Percentiles rank a stretch among this genome's conserved stretches.
These are phyloP conservation scores for Pyrenula massariospora DNA, from an alignment of 495 filamentous ascomycete species.

Conservation along the genomic window DNA sequence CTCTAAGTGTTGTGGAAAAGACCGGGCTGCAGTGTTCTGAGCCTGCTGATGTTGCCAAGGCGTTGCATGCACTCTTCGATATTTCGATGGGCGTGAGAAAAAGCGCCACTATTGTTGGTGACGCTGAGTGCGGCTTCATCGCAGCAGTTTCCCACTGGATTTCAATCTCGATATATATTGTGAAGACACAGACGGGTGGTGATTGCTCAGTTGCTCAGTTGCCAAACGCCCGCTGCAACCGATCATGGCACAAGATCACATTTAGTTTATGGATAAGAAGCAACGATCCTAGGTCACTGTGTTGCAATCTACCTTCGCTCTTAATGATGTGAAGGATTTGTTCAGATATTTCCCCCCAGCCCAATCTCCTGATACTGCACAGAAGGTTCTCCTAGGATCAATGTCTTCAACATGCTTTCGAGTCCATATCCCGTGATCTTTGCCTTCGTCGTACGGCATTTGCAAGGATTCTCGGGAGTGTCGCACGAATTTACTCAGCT, in stretches of 20 bases:
- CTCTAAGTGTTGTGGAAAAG: not conserved
- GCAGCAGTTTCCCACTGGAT: not conserved
- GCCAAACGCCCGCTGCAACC: too few species aligned
- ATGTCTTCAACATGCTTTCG: not conserved
- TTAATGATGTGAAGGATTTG: too few species aligned
- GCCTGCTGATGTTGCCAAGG: not conserved
- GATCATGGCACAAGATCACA: not conserved
- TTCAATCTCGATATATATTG: not conserved
- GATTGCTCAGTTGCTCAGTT: not conserved
- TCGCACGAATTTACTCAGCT: not conserved
- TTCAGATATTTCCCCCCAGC: too few species aligned
- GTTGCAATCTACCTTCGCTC: not conserved
- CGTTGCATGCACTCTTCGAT: not conserved
- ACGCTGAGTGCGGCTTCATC: not conserved
- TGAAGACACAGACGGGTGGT: not conserved
- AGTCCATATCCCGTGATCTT: not conserved
- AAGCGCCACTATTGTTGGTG: not conserved
- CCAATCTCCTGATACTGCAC: not conserved
- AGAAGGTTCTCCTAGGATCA: not conserved
- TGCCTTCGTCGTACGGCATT: not conserved
- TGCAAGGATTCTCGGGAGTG: not conserved
- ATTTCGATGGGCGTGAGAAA: not conserved
- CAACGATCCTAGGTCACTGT: not conserved
- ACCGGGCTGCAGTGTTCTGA: not conserved
- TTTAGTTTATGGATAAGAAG: not conserved